A percentile compares a stretch with the other conserved stretches of the same genome.
Evolutionary conservation across 2,329 filamentous ascomycete genomes (phyloP).

Genomic region (Ceratocystis harringtonii): DNA sequence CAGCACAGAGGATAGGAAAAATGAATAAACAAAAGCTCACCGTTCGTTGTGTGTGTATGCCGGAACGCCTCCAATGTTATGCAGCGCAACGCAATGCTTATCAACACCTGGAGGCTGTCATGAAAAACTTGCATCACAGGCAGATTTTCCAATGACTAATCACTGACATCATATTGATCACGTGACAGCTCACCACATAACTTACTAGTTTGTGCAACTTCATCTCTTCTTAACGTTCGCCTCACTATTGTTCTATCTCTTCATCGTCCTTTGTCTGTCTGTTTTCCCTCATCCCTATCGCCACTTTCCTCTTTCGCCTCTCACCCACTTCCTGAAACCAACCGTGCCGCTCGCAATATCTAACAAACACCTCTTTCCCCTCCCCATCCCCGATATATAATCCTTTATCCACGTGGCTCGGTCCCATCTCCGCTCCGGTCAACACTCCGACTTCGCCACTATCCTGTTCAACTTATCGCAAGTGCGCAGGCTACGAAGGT

Average conservation of each 20-base stretch:
- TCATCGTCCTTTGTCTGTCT: no score
- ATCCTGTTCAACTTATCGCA: not conserved
- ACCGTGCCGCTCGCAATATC: not conserved
- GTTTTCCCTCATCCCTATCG: not conserved
- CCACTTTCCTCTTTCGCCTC: not conserved
- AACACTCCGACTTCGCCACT: not conserved
- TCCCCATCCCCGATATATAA: not conserved
- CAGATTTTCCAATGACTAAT: not conserved
- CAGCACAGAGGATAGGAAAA: no score
- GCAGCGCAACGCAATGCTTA: not conserved
- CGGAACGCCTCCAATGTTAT: no score
- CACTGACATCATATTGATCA: not conserved
- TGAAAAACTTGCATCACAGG: not conserved
- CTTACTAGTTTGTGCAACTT: not conserved
- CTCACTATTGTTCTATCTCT: not conserved
- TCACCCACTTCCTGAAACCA: not conserved
- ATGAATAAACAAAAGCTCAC: no score
- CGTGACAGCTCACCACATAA: not conserved
- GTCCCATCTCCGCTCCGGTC: conserved; percentile 4
- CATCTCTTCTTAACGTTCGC: not conserved
- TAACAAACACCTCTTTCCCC: not conserved
- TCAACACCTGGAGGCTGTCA: not conserved
- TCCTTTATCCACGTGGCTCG: conserved; percentile 1
- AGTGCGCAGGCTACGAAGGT: not conserved
- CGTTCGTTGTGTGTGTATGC: no score